Base-by-base conservation (phyloP, 306 rosid genomes). In the Arachis stenosperma region DNA sequence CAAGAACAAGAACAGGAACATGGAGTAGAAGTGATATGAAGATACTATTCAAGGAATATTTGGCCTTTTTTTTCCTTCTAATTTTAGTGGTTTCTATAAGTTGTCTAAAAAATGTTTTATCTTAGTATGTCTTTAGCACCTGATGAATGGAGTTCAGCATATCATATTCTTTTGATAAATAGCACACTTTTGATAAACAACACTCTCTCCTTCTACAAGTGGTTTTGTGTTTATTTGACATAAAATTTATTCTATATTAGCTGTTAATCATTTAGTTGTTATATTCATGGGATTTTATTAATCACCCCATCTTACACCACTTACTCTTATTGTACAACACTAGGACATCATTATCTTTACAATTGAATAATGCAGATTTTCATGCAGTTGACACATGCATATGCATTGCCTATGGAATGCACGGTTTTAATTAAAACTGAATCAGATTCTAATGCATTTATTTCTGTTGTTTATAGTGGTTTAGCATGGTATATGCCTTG, bases 21-120 rank as follows among this genome's bases (percentile, higher is more conserved):
- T 2, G 37, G 37, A 81, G 47, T 66, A 72, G 72, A 86, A 75
- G 84, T 79, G 81, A 81, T 67, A 41, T 80, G 83, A 69, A 86
- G 86, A 82, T 82, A 84, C 81, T 86, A 71, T 83, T 82, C 84
- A 80, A 83, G 85, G 84, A 83, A 81, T 71, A 71, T 40, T 70
- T 66, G n/a, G 30, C 44, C 69, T 65, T 12, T 72, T 59, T 54
- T 60, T 30, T 5, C 37, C 37, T 65, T 6, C 33, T 53, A 13
- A 5, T 44, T 74, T 64, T 65, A 39, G 60, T 63, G 65, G 70
- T 74, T 61, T 74, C 52, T 69, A 61, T 61, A 74, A 79, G 37
- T 52, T 73, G 73, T 65, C 72, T 55, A 57, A 60, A 70, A 43
- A 80, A 66, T 82, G 66, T 70, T 63, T 63, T 14, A 66, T 70